These are phyloP conservation scores for Hebeloma cylindrosporum DNA, from an alignment of 768 basidiomycete genomes.

Conservation along the genomic window DNA sequence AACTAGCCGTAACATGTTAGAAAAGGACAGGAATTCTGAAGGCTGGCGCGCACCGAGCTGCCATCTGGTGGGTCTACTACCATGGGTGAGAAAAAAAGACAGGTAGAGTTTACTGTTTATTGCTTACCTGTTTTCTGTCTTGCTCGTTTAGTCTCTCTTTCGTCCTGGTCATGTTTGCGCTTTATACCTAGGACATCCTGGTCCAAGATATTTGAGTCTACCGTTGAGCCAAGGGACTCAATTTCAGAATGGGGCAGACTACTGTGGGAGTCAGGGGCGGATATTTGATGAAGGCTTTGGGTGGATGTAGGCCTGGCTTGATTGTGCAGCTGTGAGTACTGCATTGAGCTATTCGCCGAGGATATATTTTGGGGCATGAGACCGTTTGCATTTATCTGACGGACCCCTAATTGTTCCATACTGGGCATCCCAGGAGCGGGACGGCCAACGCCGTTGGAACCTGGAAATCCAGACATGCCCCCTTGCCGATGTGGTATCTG, in stretches of 20 bases:
- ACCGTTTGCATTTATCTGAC: slow-evolving; percentile 23
- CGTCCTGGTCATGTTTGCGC: slow-evolving; percentile 68
- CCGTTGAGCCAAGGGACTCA: slow-evolving; percentile 23
- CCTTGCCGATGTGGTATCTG: slow-evolving; percentile 42
- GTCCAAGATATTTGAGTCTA: slow-evolving; percentile 48
- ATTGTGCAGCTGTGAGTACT: slow-evolving; percentile 20
- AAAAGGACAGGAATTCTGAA: slow-evolving; percentile 7
- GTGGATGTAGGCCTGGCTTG: slow-evolving; percentile 25
- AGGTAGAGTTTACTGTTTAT: neutral
- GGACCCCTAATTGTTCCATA: slow-evolving; percentile 29
- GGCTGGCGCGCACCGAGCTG: slow-evolving; percentile 40
- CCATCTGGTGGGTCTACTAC: slow-evolving; percentile 48
- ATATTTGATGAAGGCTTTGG: slow-evolving; percentile 31
- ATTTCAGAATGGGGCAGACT: slow-evolving; percentile 21
- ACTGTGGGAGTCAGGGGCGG: slow-evolving; percentile 30
- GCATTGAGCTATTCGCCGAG: slow-evolving; percentile 22
- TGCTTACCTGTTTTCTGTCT: slow-evolving; percentile 72
- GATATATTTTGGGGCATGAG: slow-evolving; percentile 24
- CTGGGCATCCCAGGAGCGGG: slow-evolving; percentile 25
- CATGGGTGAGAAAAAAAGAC: slow-evolving; percentile 9
- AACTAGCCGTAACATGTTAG: slow-evolving; percentile 19
- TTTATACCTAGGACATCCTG: slow-evolving; percentile 67
- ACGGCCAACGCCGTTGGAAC: slow-evolving; percentile 24
- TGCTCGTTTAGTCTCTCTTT: slow-evolving; percentile 65
- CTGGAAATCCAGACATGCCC: slow-evolving; percentile 30